Evolutionary conservation across 73 alveolate species (phyloP), one percentile per base, ranked within the genome.

Genomic region (Paramecium tetraurelia): DNA sequence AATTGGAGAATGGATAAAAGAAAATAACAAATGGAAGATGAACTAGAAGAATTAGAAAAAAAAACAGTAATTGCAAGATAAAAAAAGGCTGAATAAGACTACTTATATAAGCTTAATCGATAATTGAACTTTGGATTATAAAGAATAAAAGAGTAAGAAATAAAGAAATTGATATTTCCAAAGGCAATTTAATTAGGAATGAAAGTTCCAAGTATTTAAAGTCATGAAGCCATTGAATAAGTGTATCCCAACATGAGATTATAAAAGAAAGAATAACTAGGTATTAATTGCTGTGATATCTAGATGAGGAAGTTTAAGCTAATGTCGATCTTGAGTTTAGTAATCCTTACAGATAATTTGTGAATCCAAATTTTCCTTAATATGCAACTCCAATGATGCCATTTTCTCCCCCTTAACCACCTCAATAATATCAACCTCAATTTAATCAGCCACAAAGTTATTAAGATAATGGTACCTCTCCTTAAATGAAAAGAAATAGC

Each of bases 1-100:
- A 48, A 80, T 80, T 80, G 90, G 90, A 18, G 90, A 80, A n/a
- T 41, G 70, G 84, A 63, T 27, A 63, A 63, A 27, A 63, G 46
- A 63, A 31, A 63, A 33, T 14, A 63, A 27, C 12, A 63, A 63
- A 63, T 63, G 84, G 84, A 63, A 63, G 48, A 63, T 7, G 84
- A 63, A 63, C 84, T 63, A 5, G 84, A 63, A 33, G 84, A 63
- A 63, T 33, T 63, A 63, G 84, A 63, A 63, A 63, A 63, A 63
- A 63, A 63, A 33, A 63, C 84, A 12, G 84, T 63, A 31, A 63
- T 63, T 22, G 84, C 84, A 63, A 63, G 84, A 63, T 33, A 63
- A 63, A 63, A 63, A 63, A 63, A 63, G 24, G 84, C 84, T 31
- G 90, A 80, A 80, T 41, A 41, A 46, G 90, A 80, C 46, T 80